Conservation (phyloP, 2,329 filamentous ascomycete species). For the Metarhizium sp. region DNA sequence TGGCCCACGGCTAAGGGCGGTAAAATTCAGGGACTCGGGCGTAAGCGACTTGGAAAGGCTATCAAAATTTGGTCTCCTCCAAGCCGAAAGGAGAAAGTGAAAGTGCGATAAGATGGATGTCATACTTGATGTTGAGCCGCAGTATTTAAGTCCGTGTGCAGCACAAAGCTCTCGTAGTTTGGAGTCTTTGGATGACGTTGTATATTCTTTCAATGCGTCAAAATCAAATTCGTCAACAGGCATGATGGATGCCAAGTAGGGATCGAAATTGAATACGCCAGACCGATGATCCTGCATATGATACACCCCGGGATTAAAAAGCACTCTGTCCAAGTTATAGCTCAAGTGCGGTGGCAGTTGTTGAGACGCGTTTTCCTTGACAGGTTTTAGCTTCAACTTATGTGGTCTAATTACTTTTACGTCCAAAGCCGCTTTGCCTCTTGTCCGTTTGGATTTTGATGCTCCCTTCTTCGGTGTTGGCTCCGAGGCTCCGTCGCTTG, state of each 20-base stretch:
- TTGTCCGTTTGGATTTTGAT: slow-evolving; percentile 5
- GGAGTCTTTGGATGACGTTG: slow-evolving; percentile 81
- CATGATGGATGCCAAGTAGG: slow-evolving; percentile 89
- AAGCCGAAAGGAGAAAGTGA: slow-evolving; percentile 80
- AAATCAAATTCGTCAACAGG: slow-evolving; percentile 90
- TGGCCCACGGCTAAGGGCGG: slow-evolving; percentile 61
- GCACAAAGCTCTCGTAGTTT: slow-evolving; percentile 60
- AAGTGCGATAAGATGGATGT: slow-evolving; percentile 81
- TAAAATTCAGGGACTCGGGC: slow-evolving; percentile 56
- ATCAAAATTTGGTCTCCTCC: slow-evolving; percentile 60
- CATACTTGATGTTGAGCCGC: slow-evolving; percentile 96
- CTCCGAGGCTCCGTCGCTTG: not conserved
- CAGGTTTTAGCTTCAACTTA: slow-evolving; percentile 17
- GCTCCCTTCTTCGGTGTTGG: not conserved
- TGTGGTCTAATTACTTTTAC: slow-evolving; percentile 20
- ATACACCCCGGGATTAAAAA: slow-evolving; percentile 93
- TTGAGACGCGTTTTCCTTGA: slow-evolving; percentile 20
- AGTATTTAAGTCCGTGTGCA: slow-evolving; percentile 64
- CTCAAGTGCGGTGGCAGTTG: slow-evolving; percentile 49
- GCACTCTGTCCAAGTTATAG: slow-evolving; percentile 75
- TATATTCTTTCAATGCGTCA: slow-evolving; percentile 71
- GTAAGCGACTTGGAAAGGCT: slow-evolving; percentile 61
- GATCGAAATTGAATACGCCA: slow-evolving; percentile 91
- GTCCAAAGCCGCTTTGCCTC: slow-evolving; percentile 8
- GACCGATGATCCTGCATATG: slow-evolving; percentile 82